These are phyloP conservation scores for Silene uniflora DNA, from an alignment of 148 eudicot genomes.

Conservation along the genomic window DNA sequence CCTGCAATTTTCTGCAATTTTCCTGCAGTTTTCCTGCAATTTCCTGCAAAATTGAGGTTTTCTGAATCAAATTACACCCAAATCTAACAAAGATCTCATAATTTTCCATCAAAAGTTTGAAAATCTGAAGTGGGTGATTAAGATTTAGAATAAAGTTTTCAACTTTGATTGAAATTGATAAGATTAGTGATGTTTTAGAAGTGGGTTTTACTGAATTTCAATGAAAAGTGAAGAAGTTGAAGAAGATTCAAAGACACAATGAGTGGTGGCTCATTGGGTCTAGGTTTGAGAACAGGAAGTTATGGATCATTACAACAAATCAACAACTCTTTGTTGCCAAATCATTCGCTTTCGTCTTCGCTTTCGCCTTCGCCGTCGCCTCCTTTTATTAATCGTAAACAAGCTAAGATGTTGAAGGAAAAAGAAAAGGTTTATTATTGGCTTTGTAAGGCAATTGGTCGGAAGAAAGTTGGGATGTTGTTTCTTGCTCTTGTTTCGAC, in stretches of 20 bases:
- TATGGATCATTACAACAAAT: slow-evolving; percentile 85
- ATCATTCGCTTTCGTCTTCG: slow-evolving; percentile 38
- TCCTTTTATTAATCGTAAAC: slow-evolving; percentile 37
- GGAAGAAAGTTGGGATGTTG: slow-evolving; percentile 94
- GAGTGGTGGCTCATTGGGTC: slow-evolving; percentile 94
- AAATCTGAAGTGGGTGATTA: slow-evolving; percentile 14
- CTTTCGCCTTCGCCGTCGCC: slow-evolving; percentile 40
- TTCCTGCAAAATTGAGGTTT: neutral
- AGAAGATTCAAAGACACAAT: slow-evolving; percentile 47
- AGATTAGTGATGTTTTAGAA: neutral
- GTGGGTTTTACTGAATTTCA: slow-evolving; percentile 6
- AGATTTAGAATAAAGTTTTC: neutral
- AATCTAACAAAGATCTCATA: slow-evolving; percentile 22
- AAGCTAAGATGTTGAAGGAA: slow-evolving; percentile 76
- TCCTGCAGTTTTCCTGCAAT: neutral
- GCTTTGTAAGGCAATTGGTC: slow-evolving; percentile 68
- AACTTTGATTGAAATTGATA: neutral
- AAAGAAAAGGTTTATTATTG: slow-evolving; percentile 70
- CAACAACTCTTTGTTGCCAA: slow-evolving; percentile 34
- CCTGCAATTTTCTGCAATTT: neutral
- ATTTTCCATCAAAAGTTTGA: slow-evolving; percentile 5
- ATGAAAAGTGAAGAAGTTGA: slow-evolving; percentile 56
- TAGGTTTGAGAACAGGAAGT: slow-evolving; percentile 87
- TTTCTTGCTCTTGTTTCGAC: slow-evolving; percentile 70
- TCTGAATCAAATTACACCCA: neutral